Evolutionary conservation across 371 early-diverging fungal genomes (phyloP), one percentile per base, ranked within the genome.

Genomic region (Phascolomyces articulosus): DNA sequence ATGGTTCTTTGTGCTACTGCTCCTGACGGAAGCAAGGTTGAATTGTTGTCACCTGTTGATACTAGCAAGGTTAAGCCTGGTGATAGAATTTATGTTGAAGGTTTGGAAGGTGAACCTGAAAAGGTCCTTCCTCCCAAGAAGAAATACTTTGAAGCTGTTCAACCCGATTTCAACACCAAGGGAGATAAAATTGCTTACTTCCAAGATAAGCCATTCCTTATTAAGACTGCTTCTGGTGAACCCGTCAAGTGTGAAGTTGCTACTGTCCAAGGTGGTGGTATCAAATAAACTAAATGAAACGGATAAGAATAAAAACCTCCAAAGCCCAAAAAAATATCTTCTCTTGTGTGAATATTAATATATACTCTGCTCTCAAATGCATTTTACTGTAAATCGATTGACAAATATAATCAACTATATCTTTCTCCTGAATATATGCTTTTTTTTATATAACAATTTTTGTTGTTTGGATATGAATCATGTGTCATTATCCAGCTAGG

Each of bases 81-180:
- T 63, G 95, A 95, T 71, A 86, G 90, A 60, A 93, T 95, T 64
- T 93, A 82, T 85, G 91, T 97, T 82, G 94, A 93, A 58, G 95
- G 94, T 28, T 90, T 91, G 78, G 91, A 94, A 78, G 91, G 60
- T 59, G 72, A 87, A 74, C 71, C 97, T 91, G 97, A 96, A 69
- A 91, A 89, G 70, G 84, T 89, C 40, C 85, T 98, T 68, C 95
- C 96, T 75, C 97, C 98, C 72, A 98, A 98, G 88, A 96, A 95
- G 89, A 98, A 98, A 86, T 91, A 96, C 68, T 97, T 88, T 85
- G 98, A 98, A 75, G 90, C 95, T 29, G 90, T 98, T 56, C 97
- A 97, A 84, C 96, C 97, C 40, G 95, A 93, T 26, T 86, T 97
- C 61, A 85, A 88, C 57, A 96, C 97, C 40, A 84, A 91, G 40